phyloP scores from a whole-genome alignment of 164 flowering plant genomes.

The Magnolia changhungtana region DNA sequence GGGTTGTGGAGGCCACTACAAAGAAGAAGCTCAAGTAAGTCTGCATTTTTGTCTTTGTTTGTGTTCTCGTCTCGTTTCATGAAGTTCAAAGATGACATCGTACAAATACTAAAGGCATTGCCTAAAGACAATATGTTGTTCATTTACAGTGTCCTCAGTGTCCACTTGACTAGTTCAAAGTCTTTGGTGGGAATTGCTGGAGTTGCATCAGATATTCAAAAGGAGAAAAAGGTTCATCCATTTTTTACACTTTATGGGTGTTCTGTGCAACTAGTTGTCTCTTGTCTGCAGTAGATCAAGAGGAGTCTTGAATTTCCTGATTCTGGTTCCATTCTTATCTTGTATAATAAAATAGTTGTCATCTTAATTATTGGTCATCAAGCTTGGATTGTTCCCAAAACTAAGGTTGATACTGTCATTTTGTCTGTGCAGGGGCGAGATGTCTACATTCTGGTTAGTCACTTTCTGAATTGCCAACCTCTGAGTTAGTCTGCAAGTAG shows the following conservation, averaged over 20 bases:
- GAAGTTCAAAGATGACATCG: not conserved
- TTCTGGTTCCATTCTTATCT: not conserved
- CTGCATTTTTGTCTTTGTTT: not conserved
- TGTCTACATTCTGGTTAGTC: slow-evolving; percentile 92
- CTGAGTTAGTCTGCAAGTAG: slow-evolving; percentile 9
- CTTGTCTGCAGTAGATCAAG: not conserved
- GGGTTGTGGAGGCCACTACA: slow-evolving; percentile 90
- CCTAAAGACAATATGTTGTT: not conserved
- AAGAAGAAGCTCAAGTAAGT: slow-evolving; percentile 95
- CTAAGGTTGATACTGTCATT: slow-evolving; percentile 7
- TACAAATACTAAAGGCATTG: not conserved
- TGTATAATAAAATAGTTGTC: not conserved
- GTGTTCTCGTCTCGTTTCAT: not conserved
- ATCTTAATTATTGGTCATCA: not conserved
- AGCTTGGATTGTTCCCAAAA: slow-evolving; percentile 3
- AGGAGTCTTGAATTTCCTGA: not conserved
- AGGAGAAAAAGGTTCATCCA: slow-evolving; percentile 79
- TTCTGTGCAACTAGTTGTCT: not conserved
- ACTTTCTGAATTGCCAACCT: slow-evolving; percentile 17
- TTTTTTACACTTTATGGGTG: not conserved
- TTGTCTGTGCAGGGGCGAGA: slow-evolving; percentile 84
- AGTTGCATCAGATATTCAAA: slow-evolving; percentile 84
- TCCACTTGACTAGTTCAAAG: slow-evolving; percentile 96
- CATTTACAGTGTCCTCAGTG: slow-evolving; percentile 76
- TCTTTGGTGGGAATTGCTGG: slow-evolving; percentile 86